Conservation (phyloP, 257 asterid species). For the Plantago major region DNA sequence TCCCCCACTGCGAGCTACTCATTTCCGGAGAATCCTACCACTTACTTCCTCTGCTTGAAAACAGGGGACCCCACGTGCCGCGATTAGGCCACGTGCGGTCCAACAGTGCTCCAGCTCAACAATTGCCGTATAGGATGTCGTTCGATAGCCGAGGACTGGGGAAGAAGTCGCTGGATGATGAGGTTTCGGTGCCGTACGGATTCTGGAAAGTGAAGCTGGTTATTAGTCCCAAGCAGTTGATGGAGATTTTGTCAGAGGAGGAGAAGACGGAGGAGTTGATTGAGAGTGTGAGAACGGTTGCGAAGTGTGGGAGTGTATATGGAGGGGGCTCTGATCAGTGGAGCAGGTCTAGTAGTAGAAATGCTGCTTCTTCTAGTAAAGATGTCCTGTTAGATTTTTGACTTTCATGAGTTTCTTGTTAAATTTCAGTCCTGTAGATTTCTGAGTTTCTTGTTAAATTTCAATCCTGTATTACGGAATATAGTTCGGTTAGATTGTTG, state of each 20-base stretch:
- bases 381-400: conserved; percentile 29
- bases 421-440: neutral
- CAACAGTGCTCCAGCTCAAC: conserved; percentile 41
- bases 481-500: too few relatives aligned
- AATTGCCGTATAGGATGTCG: conserved; percentile 67
- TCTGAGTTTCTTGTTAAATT: too few relatives aligned
- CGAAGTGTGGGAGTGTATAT: conserved; percentile 51
- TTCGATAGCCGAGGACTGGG: conserved; percentile 41
- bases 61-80: conserved; percentile 1
- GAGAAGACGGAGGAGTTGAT: conserved; percentile 72
- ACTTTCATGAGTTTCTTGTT: neutral
- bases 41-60: conserved; percentile 30
- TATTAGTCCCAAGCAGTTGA: conserved; percentile 55
- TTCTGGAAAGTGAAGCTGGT: conserved; percentile 90
- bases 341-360: conserved; percentile 66
- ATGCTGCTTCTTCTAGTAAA: conserved; percentile 39
- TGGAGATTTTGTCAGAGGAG: conserved; percentile 73
- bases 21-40: conserved; percentile 64
- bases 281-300: conserved; percentile 81
- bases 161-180: conserved; percentile 24
- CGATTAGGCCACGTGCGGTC: conserved; percentile 61
- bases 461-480: too few relatives aligned
- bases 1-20: conserved; percentile 49
- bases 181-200: conserved; percentile 19
- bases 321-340: conserved; percentile 60